Evolutionary conservation across 306 rosid species (phyloP).

Genomic region (Prunus fruticosa): DNA sequence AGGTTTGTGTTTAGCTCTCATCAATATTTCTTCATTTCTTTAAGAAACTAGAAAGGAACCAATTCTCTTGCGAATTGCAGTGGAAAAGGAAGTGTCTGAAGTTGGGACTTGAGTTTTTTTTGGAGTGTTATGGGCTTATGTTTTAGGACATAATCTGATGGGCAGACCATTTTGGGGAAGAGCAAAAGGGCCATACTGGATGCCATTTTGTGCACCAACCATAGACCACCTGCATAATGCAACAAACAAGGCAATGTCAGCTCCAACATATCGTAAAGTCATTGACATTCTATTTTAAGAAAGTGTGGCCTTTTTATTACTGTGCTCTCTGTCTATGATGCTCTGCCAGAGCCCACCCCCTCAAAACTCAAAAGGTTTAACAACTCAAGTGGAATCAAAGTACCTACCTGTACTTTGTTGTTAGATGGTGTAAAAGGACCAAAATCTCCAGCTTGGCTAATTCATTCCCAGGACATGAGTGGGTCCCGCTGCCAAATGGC

Average conservation of each 20-base stretch:
- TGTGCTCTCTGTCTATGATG: background rate
- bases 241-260: constrained; percentile 2
- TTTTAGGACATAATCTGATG: constrained; percentile 54
- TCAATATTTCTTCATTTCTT: no score
- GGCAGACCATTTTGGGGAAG: constrained; percentile 96
- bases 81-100: background rate
- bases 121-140: constrained; percentile 7
- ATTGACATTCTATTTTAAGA: constrained; percentile 22
- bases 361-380: background rate
- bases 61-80: background rate
- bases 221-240: constrained; percentile 64
- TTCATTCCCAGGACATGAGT: constrained; percentile 93
- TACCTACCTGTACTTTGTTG: constrained; percentile 88
- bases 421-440: constrained; percentile 82
- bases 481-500: constrained; percentile 99
- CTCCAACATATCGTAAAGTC: background rate
- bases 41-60: no score
- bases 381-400: background rate
- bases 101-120: background rate
- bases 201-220: constrained; percentile 68
- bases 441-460: constrained; percentile 89
- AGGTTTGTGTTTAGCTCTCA: background rate
- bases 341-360: background rate
- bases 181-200: constrained; percentile 96
- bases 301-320: background rate